Base-by-base conservation (phyloP, 306 rosid genomes). In the Mimosa pudica region DNA sequence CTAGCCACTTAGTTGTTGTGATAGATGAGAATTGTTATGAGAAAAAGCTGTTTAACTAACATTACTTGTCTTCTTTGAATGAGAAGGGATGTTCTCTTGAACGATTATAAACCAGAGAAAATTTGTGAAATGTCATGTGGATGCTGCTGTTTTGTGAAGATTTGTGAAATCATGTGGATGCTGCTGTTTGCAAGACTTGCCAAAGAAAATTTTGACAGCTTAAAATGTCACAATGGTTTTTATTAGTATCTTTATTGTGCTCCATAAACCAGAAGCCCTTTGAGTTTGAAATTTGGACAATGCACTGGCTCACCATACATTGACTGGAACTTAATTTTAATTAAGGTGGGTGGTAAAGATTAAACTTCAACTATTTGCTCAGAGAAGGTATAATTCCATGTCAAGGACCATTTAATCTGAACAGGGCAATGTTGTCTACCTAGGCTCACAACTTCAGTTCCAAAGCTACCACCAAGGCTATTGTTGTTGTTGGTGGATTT, bases 71-170 rank as follows among this genome's bases (percentile, higher is more conserved):
- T 68, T 67, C 45, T 64, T 64, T 13, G 13, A 18, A 41, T 13
- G 6, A 14, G 46, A 36, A 6, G 18, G 14, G 46, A 64, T 2
- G 20, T 45, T 11, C 35, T 35, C 46, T 42, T 5, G 16, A 64
- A 36, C 7, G 18, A 33, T 46, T 64, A n/a, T n/a, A n/a, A n/a
- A n/a, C n/a, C n/a, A n/a, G n/a, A n/a, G n/a, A n/a, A n/a, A n/a
- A n/a, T n/a, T n/a, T n/a, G n/a, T n/a, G n/a, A n/a, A n/a, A n/a
- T n/a, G n/a, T n/a, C n/a, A n/a, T n/a, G n/a, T n/a, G n/a, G n/a
- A n/a, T n/a, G n/a, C n/a, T n/a, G n/a, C n/a, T n/a, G 32, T 44
- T 45, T 46, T 12, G 44, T 69, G 35, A 68, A 68, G 72, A 68
- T 68, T n/a, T 42, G 52, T 32, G 52, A 68, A n/a, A 16, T 17